phyloP scores from a whole-genome alignment of 2,329 filamentous ascomycete genomes.

The Ceratocystis cacaofunesta region DNA sequence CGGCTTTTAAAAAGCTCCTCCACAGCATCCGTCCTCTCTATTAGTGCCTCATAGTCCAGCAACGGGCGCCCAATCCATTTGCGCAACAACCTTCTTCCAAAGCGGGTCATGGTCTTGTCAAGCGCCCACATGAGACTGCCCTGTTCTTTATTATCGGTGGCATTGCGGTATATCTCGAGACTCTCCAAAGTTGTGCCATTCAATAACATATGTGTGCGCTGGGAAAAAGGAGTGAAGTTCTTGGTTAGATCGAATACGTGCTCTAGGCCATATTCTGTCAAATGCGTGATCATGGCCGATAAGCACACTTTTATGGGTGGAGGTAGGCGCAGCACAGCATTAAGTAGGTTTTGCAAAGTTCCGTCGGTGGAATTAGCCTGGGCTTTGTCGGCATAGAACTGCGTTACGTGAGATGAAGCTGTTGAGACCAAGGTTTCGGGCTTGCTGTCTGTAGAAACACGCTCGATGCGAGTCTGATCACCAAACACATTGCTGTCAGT shows the following conservation, averaged over 20 bases:
- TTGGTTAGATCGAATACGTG: conserved; percentile 94
- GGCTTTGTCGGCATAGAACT: conserved; percentile 81
- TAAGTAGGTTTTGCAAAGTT: conserved; percentile 51
- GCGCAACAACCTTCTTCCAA: conserved; percentile 71
- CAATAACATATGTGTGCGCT: conserved; percentile 84
- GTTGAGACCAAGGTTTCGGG: neutral
- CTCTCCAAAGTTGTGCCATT: conserved; percentile 91
- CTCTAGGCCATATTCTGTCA: conserved; percentile 82
- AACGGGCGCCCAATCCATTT: conserved; percentile 93
- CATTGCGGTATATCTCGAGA: conserved; percentile 88
- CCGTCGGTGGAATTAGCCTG: conserved; percentile 39
- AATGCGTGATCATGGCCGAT: conserved; percentile 88
- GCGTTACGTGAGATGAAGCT: conserved; percentile 69
- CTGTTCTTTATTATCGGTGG: conserved; percentile 69
- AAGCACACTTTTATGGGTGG: conserved; percentile 81
- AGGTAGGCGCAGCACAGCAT: conserved; percentile 73
- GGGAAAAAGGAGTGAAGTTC: conserved; percentile 92
- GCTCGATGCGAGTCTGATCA: conserved; percentile 74
- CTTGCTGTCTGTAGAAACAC: conserved; percentile 29
- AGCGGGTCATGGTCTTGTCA: conserved; percentile 79
- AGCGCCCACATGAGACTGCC: conserved; percentile 93
- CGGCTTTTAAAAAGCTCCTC: conserved; percentile 65
- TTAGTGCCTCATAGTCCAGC: conserved; percentile 57
- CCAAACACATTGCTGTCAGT: conserved; percentile 86
- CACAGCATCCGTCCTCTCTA: conserved; percentile 69